These are phyloP conservation scores for Aspergillus clavatus DNA, from an alignment of 2,329 filamentous ascomycete species.

Conservation along the genomic window DNA sequence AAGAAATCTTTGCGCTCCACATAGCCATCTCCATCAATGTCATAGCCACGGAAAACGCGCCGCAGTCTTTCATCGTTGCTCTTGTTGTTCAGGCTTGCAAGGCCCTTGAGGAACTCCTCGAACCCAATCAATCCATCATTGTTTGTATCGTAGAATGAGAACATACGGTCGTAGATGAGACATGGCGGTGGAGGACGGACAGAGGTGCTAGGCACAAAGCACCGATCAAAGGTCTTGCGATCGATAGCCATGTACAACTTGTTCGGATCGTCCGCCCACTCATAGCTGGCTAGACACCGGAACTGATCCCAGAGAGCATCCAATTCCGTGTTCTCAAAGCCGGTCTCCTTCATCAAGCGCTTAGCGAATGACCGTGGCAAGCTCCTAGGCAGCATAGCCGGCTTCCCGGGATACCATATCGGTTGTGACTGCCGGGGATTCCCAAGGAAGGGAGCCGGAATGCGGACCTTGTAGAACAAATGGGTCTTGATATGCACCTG, in stretches of 20 bases:
- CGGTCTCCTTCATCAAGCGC: constrained; percentile 65
- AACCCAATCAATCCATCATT: constrained; percentile 86
- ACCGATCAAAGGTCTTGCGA: constrained; percentile 85
- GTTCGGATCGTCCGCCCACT: constrained; percentile 77
- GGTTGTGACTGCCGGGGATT: constrained; percentile 71
- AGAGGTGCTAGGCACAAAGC: constrained; percentile 80
- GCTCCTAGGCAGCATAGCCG: constrained; percentile 62
- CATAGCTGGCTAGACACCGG: constrained; percentile 82
- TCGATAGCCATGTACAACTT: constrained; percentile 80
- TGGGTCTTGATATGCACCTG: constrained; percentile 80
- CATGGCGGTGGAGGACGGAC: constrained; percentile 73
- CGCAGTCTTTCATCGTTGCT: constrained; percentile 61
- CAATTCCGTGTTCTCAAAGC: constrained; percentile 78
- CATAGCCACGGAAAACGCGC: constrained; percentile 81
- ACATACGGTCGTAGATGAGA: constrained; percentile 92
- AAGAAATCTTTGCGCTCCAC: constrained; percentile 83
- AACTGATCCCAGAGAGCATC: constrained; percentile 97
- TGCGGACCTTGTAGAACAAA: constrained; percentile 91
- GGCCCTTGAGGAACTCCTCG: constrained; percentile 79
- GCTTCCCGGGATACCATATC: constrained; percentile 84
- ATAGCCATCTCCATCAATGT: constrained; percentile 82
- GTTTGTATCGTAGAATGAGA: constrained; percentile 92
- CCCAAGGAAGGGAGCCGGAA: constrained; percentile 80
- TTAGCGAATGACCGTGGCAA: constrained; percentile 65
- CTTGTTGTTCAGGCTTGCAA: constrained; percentile 61